These are phyloP conservation scores for Xerocomus spinulosus DNA, from an alignment of 768 basidiomycete species.

Conservation along the genomic window DNA sequence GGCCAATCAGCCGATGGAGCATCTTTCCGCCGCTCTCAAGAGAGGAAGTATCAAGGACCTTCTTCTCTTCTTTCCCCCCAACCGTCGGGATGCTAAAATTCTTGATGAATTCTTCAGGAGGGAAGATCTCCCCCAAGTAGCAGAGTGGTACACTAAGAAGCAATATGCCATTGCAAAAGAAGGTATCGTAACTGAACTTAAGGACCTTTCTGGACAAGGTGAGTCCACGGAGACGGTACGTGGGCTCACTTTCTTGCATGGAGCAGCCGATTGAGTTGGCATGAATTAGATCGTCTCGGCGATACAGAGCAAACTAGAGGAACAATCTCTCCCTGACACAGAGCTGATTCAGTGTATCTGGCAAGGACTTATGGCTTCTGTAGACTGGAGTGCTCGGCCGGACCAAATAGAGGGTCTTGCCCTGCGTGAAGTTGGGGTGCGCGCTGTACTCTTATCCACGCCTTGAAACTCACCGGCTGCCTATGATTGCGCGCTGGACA, in stretches of 20 bases:
- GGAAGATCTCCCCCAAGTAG: slow-evolving; percentile 69
- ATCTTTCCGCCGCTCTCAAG: slow-evolving; percentile 77
- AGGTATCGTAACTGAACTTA: slow-evolving; percentile 61
- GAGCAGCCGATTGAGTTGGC: slow-evolving; percentile 8
- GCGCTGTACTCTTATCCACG: slow-evolving; percentile 25
- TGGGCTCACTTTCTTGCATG: slow-evolving; percentile 4
- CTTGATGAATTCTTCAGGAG: slow-evolving; percentile 87
- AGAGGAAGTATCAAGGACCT: slow-evolving; percentile 84
- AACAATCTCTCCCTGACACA: slow-evolving; percentile 75
- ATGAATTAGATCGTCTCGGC: slow-evolving; percentile 62
- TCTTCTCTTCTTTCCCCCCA: slow-evolving; percentile 79
- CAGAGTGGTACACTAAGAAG: slow-evolving; percentile 94
- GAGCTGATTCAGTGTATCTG: slow-evolving; percentile 89
- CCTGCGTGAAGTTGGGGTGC: slow-evolving; percentile 81
- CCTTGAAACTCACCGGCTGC: neutral
- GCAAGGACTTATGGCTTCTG: slow-evolving; percentile 81
- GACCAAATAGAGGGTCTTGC: slow-evolving; percentile 90
- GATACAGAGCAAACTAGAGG: slow-evolving; percentile 69
- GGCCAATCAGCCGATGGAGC: slow-evolving; percentile 81
- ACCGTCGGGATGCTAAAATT: slow-evolving; percentile 66
- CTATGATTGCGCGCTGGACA: slow-evolving; percentile 28
- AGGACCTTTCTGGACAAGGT: slow-evolving; percentile 63
- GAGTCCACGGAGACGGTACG: slow-evolving; percentile 67
- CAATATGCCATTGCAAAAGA: slow-evolving; percentile 82
- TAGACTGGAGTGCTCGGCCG: slow-evolving; percentile 86